These are phyloP conservation scores for Fraxinus sp. DNA, from an alignment of 305 asterid genomes.

Conservation along the genomic window DNA sequence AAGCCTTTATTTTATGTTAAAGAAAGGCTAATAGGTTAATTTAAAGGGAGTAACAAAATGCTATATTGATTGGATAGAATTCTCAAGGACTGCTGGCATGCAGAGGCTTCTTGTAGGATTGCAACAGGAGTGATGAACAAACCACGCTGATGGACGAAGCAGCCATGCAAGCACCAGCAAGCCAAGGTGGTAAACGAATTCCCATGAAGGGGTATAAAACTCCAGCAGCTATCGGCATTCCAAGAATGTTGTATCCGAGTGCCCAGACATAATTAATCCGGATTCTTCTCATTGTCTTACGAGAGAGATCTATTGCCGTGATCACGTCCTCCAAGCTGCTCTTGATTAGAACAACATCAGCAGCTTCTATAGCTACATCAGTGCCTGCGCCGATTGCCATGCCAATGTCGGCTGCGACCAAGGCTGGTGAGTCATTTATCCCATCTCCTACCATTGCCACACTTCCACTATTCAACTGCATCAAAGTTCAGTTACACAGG, in stretches of 20 bases:
- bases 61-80: not conserved
- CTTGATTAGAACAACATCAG: conserved; percentile 79
- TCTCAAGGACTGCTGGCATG: conserved; percentile 22
- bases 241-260: conserved; percentile 79
- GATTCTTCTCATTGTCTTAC: conserved; percentile 78
- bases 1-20: not conserved
- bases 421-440: conserved; percentile 87
- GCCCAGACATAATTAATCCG: conserved; percentile 84
- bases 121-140: conserved; percentile 79
- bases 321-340: conserved; percentile 83
- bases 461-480: conserved; percentile 66
- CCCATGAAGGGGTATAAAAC: conserved; percentile 75
- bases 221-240: conserved; percentile 92
- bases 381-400: conserved; percentile 97
- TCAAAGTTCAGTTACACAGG: conserved; percentile 22
- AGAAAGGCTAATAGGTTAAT: not conserved
- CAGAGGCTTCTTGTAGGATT: conserved; percentile 74
- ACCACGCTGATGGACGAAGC: conserved; percentile 90
- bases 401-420: conserved; percentile 89
- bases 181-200: conserved; percentile 89
- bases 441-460: conserved; percentile 98
- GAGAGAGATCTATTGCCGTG: conserved; percentile 78
- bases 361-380: conserved; percentile 90
- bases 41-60: not conserved
- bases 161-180: conserved; percentile 98